Percentiles rank a stretch among this genome's conserved stretches.
Evolutionary conservation across 208 protist species (phyloP).

Genomic region (Angomonas ambiguus): DNA sequence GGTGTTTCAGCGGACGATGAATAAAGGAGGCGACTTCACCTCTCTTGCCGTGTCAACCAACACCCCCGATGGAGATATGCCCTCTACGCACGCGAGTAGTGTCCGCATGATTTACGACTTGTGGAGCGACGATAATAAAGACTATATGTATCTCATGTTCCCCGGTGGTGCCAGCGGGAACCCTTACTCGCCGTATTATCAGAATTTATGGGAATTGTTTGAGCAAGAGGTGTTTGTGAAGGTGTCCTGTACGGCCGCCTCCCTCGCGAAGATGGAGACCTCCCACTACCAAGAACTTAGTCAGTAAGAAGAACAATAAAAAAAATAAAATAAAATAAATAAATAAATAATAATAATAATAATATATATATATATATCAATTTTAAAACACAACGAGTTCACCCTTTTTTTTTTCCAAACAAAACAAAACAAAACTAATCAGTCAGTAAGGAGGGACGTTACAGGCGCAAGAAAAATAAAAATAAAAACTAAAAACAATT

Average conservation of each 20-base stretch:
- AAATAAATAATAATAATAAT: constrained; percentile 4
- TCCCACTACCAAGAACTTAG: constrained; percentile 10
- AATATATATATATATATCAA: neutral
- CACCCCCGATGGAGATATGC: constrained; percentile 25
- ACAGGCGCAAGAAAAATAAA: too few relatives aligned
- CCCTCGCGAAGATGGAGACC: constrained; percentile 8
- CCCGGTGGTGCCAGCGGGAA: constrained; percentile 60
- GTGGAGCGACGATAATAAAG: constrained; percentile 13
- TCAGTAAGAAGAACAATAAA: neutral
- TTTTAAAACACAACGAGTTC: neutral
- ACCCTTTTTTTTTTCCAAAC: neutral
- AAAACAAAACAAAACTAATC: too few relatives aligned
- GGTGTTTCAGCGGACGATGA: constrained; percentile 44
- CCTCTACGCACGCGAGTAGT: constrained; percentile 43
- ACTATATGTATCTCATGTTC: constrained; percentile 31
- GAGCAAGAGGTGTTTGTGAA: constrained; percentile 36
- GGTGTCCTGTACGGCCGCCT: constrained; percentile 6
- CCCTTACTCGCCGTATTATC: constrained; percentile 51
- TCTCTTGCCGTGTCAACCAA: constrained; percentile 42
- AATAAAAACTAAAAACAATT: constrained; percentile 2
- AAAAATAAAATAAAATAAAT: neutral
- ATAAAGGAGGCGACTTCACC: constrained; percentile 44
- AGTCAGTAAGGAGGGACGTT: too few relatives aligned
- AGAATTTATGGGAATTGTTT: constrained; percentile 45
- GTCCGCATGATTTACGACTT: constrained; percentile 53